Percentiles rank a stretch among this genome's conserved stretches.
phyloP scores from a whole-genome alignment of 108 stramenopile genomes.

The Cyclotella baltica region DNA sequence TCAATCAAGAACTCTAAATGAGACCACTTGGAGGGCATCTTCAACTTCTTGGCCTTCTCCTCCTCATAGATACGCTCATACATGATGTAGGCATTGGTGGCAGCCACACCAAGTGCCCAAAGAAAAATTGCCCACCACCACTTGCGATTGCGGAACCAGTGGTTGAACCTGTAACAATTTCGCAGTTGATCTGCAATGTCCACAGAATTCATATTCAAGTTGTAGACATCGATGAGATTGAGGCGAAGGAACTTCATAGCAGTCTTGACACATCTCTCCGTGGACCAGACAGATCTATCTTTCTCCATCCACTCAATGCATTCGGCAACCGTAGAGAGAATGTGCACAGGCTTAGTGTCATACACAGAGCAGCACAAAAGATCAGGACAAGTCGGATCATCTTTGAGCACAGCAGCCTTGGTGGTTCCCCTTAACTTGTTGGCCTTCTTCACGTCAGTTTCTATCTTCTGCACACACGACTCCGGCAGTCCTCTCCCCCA shows the following conservation, averaged over 20 bases:
- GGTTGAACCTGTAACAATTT: constrained; percentile 34
- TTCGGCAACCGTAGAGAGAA: constrained; percentile 32
- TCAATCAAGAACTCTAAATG: not conserved
- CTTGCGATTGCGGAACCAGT: constrained; percentile 42
- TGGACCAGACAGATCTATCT: constrained; percentile 39
- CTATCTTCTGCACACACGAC: constrained; percentile 3
- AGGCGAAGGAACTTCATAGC: constrained; percentile 16
- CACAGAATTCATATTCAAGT: constrained; percentile 44
- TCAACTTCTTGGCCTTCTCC: not conserved
- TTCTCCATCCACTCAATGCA: constrained; percentile 37
- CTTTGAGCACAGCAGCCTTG: constrained; percentile 22
- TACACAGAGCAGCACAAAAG: constrained; percentile 33
- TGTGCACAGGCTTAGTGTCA: constrained; percentile 53
- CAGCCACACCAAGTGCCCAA: constrained; percentile 41
- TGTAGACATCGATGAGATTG: constrained; percentile 41
- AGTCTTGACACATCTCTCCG: not conserved
- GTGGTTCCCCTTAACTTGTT: constrained; percentile 11
- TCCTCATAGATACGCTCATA: constrained; percentile 24
- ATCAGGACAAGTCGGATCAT: constrained; percentile 7
- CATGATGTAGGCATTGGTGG: constrained; percentile 12
- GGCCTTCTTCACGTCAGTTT: constrained; percentile 6
- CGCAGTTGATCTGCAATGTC: constrained; percentile 52
- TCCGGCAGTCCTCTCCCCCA: constrained; percentile 15
- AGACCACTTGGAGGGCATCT: constrained; percentile 2
- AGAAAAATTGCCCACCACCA: constrained; percentile 56